Evolutionary conservation across 192 early-diverging fungal species (phyloP), one percentile per base, ranked within the genome.

Genomic region (Spinellus fusiger): DNA sequence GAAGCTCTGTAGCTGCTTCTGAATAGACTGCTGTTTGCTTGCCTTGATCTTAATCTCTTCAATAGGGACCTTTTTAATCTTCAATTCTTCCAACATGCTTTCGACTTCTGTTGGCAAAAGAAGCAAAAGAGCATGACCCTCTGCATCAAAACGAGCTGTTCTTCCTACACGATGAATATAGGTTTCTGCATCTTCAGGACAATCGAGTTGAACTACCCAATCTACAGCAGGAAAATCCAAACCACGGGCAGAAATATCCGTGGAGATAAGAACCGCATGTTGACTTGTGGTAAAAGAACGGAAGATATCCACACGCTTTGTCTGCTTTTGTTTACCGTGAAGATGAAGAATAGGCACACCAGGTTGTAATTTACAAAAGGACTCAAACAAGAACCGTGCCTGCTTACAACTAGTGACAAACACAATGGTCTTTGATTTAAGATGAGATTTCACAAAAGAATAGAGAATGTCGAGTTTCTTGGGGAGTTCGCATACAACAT

Each of bases 101-200:
- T 89, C 77, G 49, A 84, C 85, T 72, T 99, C 97, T 22, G 84
- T 86, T 7, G 97, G 94, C 49, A 93, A 73, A 16, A 99, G 75
- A 33, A 98, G 83, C 69, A 98, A 56, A 47, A 99, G 78, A 3
- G 89, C 89, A 54, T 93, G 85, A 33, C 97, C 97, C 5, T 83
- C 72, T 3, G 93, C 81, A 46, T 93, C 90, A 80, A 93, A 91
- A 57, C 97, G 88, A 8, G 97, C 97, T 16, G 97, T 99, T 48
- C 97, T 87, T 1, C 97, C 97, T 5, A 97, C 97, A 48, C 97
- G 90, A 68, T 99, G 97, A 71, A 99, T 92, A 76, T 99, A 98
- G 1, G 95, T 99, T 49, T 84, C 91, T 34, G 88, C 87, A 77
- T 96, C 90, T 69, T 98, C 97, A 37, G 97, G 97, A 54, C 93